Base-by-base conservation (phyloP, 768 basidiomycete species). In the Suillus tomentosus region DNA sequence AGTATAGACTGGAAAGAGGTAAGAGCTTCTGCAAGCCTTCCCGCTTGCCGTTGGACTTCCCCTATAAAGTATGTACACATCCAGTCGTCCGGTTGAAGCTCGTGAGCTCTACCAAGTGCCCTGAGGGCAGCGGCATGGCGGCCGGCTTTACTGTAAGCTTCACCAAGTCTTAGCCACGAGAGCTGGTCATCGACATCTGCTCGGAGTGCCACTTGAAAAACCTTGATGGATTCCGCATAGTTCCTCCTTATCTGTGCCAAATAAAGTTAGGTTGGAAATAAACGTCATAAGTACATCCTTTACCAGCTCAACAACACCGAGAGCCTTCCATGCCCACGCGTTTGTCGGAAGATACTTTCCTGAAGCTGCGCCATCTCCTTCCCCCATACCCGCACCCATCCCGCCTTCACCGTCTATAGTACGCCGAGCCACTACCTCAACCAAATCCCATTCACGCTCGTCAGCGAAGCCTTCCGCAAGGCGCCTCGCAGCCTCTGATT, bases 281-380 rank as follows among this genome's bases (percentile, higher is more conserved):
- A 56, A 40, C 56, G 17, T 24, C 24, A 51, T 79, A 31, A 57
- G 15, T 8, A 42, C 11, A 27, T 58, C 24, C 10, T 90, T 75
- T 70, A 95, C 96, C 78, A 96, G 78, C 74, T 96, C 95, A 2
- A 95, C 95, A 0, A 94, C 86, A 1, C 95, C 97, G 42, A 94
- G 77, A 24, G 95, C 96, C 76, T 97, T 98, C 96, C 96, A 99
- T 3, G 97, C 97, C 97, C 97, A 99, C 9, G 90, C 85, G 69
- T 96, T 95, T 43, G 86, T 87, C 0, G 92, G 90, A 50, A 87
- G 79, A 72, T 88, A 88, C 68, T 85, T 79, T 3, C 75, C 72
- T 5, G 78, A 72, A n/a, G 76, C 74, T 3, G 72, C 73, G 13
- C 73, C 73, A 56, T 83, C 82, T 9, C 80, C 78, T 61, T 69